A percentile compares a stretch with the other conserved stretches of the same genome.
Conservation (phyloP, 345 rosid genomes). For the Jatropha curcas region DNA sequence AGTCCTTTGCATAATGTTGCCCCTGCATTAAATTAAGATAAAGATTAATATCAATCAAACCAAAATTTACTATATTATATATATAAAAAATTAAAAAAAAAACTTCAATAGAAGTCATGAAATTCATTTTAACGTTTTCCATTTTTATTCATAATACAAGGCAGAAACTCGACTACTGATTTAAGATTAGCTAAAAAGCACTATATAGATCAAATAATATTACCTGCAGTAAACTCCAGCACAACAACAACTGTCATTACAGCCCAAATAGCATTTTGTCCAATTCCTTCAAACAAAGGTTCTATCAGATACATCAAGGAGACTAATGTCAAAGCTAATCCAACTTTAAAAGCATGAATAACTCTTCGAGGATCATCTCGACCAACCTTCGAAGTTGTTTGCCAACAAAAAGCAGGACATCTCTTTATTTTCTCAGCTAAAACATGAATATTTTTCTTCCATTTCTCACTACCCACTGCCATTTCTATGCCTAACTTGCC, state of each 20-base stretch:
- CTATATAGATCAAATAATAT: too few species aligned
- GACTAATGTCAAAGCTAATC: slow-evolving; percentile 63
- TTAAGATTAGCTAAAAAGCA: too few species aligned
- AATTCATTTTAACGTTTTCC: too few species aligned
- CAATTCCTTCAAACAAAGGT: slow-evolving; percentile 67
- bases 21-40: slow-evolving; percentile 31
- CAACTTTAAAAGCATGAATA: slow-evolving; percentile 82
- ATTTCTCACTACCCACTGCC: slow-evolving; percentile 19
- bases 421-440: slow-evolving; percentile 37
- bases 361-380: slow-evolving; percentile 73
- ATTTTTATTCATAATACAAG: too few species aligned
- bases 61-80: too few species aligned
- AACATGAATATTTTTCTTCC: slow-evolving; percentile 28
- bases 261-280: slow-evolving; percentile 71
- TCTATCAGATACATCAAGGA: slow-evolving; percentile 59
- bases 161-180: too few species aligned
- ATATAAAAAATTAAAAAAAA: neutral
- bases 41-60: too few species aligned
- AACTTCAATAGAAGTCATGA: too few species aligned
- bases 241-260: slow-evolving; percentile 89
- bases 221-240: slow-evolving; percentile 77
- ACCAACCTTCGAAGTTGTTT: slow-evolving; percentile 49
- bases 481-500: slow-evolving; percentile 4
- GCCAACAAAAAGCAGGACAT: slow-evolving; percentile 29
- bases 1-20: slow-evolving; percentile 86